Evolutionary conservation across 2,329 filamentous ascomycete species (phyloP).

Genomic region (Fusarium gaditjirri): DNA sequence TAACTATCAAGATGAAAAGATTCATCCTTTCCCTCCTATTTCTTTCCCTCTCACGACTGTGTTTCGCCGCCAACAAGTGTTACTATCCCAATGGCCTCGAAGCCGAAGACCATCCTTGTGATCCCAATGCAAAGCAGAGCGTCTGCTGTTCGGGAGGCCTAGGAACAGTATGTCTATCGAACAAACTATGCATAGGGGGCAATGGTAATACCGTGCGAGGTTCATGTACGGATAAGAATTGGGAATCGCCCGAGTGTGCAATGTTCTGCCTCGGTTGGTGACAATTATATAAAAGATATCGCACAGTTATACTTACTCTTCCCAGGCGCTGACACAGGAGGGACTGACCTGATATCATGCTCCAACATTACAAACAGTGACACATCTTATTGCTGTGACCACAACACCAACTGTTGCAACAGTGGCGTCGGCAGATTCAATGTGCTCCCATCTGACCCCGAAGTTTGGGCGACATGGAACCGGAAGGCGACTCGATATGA

Average conservation of each 20-base stretch:
- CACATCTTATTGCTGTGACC: constrained; percentile 43
- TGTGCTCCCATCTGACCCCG: constrained; percentile 36
- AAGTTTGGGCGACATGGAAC: constrained; percentile 38
- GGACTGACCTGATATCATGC: constrained; percentile 43
- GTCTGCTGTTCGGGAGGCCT: constrained; percentile 36
- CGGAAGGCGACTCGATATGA: constrained; percentile 23
- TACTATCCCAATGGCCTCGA: constrained; percentile 37
- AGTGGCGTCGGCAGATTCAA: constrained; percentile 42
- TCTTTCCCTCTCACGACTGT: constrained; percentile 2
- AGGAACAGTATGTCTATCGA: constrained; percentile 36
- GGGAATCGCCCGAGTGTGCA: constrained; percentile 33
- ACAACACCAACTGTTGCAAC: constrained; percentile 38
- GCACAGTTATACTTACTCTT: not conserved
- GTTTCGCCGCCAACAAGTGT: constrained; percentile 20
- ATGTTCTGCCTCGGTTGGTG: constrained; percentile 25
- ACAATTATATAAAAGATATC: not conserved
- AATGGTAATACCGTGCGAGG: constrained; percentile 39
- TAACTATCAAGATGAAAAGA: constrained; percentile 10
- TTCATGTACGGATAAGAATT: constrained; percentile 41
- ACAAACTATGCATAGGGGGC: constrained; percentile 33
- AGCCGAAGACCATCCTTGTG: constrained; percentile 30
- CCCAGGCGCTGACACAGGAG: constrained; percentile 34
- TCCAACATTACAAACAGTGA: constrained; percentile 39
- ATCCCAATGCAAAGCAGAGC: constrained; percentile 31
- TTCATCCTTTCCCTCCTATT: not conserved